These are phyloP conservation scores for Chaetomium fimeti DNA, from an alignment of 495 filamentous ascomycete genomes.

Conservation along the genomic window DNA sequence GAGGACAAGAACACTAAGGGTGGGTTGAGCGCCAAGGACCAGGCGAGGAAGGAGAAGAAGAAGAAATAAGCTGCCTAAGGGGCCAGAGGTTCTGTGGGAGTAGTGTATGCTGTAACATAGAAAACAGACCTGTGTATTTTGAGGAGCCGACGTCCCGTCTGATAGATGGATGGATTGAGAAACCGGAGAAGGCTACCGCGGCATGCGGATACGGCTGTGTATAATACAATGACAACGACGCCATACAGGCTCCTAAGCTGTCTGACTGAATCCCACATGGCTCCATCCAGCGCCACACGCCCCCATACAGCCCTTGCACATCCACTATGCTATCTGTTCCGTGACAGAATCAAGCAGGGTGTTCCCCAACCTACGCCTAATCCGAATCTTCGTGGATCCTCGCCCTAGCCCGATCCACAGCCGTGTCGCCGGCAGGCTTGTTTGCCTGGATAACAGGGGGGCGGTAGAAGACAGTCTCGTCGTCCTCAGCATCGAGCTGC, in stretches of 20 bases:
- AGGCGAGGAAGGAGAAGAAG: conserved; percentile 34
- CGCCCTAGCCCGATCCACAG: conserved; percentile 50
- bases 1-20: conserved; percentile 28
- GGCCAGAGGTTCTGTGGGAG: background rate
- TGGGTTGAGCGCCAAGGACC: conserved; percentile 35
- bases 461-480: conserved; percentile 74
- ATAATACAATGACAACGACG: conserved; percentile 24
- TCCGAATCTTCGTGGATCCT: conserved; percentile 54
- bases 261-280: background rate
- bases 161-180: conserved; percentile 3
- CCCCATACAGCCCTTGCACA: background rate
- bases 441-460: conserved; percentile 52
- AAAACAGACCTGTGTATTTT: conserved; percentile 15
- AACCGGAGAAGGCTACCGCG: conserved; percentile 6
- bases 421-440: conserved; percentile 48
- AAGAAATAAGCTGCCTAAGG: conserved; percentile 31
- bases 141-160: background rate
- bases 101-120: conserved; percentile 21
- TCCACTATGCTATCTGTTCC: background rate
- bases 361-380: conserved; percentile 31
- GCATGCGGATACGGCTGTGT: conserved; percentile 16
- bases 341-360: background rate
- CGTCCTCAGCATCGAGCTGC: conserved; percentile 90
- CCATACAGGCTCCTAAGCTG: background rate
- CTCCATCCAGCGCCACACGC: background rate